Evolutionary conservation across 768 basidiomycete species (phyloP).

Genomic region (Mycena crocata): DNA sequence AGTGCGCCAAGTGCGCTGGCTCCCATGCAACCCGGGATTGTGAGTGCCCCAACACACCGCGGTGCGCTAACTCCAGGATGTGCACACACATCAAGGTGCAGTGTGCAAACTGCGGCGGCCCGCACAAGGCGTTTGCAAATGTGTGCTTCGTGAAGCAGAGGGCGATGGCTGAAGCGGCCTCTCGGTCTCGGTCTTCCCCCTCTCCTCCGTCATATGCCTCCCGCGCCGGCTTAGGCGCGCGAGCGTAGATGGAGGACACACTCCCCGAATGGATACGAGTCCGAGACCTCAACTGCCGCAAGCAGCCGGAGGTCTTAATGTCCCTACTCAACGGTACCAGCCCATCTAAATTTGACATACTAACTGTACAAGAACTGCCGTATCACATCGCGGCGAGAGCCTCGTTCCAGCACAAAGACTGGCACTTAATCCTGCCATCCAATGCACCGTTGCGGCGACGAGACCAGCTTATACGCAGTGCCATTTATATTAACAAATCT

Average conservation of each 20-base stretch:
- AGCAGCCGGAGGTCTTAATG: slow-evolving; percentile 3
- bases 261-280: background rate
- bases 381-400: background rate
- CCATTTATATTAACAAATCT: slow-evolving; percentile 10
- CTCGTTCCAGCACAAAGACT: background rate
- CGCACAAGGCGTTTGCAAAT: slow-evolving; percentile 1
- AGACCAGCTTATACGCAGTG: background rate
- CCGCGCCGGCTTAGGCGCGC: slow-evolving; percentile 14
- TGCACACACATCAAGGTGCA: slow-evolving; percentile 9
- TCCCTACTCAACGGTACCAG: slow-evolving; percentile 8
- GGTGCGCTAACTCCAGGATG: slow-evolving; percentile 8
- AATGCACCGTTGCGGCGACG: background rate
- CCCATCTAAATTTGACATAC: slow-evolving; percentile 1
- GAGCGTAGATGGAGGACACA: background rate
- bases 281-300: slow-evolving; percentile 17
- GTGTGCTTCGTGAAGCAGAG: background rate
- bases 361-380: background rate
- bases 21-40: slow-evolving; percentile 2
- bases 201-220: background rate
- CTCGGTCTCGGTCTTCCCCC: background rate
- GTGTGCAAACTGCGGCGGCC: slow-evolving; percentile 5
- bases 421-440: slow-evolving; percentile 3
- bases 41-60: slow-evolving; percentile 9
- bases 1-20: slow-evolving; percentile 8
- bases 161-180: background rate